These are phyloP conservation scores for Aspergillus japonicus DNA, from an alignment of 2,329 filamentous ascomycete genomes.

Conservation along the genomic window DNA sequence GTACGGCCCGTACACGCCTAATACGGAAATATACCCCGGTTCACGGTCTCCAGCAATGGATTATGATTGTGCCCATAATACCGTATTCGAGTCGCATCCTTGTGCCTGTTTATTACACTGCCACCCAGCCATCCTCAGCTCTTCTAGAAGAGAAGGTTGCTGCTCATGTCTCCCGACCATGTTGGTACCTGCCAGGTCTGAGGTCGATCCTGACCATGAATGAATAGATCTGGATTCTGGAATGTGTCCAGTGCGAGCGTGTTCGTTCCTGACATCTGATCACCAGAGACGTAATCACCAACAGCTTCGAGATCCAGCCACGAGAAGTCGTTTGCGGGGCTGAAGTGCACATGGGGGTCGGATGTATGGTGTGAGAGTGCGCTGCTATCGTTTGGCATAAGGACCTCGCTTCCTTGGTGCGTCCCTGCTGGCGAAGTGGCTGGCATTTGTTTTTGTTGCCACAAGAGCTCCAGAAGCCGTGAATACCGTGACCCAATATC, in stretches of 20 bases:
- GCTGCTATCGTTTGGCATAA: constrained; percentile 28
- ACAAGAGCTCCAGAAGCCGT: constrained; percentile 59
- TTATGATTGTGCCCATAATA: background rate
- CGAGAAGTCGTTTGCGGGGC: constrained; percentile 57
- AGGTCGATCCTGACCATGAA: constrained; percentile 31
- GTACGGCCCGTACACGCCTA: background rate
- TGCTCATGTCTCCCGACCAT: constrained; percentile 44
- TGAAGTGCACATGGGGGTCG: constrained; percentile 42
- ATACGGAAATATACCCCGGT: background rate
- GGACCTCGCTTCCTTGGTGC: constrained; percentile 32
- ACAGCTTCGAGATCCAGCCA: constrained; percentile 62
- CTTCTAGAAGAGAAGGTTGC: constrained; percentile 35
- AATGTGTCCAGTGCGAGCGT: constrained; percentile 38
- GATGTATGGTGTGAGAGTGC: constrained; percentile 33
- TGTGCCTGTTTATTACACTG: background rate
- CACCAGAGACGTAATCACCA: constrained; percentile 55
- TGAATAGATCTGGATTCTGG: constrained; percentile 33
- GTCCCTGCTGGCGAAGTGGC: constrained; percentile 25
- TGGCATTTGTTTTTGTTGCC: constrained; percentile 48
- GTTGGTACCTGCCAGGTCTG: constrained; percentile 39
- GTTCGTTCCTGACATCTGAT: constrained; percentile 38
- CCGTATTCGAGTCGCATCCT: background rate
- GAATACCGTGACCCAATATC: constrained; percentile 63
- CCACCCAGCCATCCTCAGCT: background rate
- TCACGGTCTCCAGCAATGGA: background rate